Conservation (phyloP, 1,139 yeast species). For the Suhomyces choctaworum region DNA sequence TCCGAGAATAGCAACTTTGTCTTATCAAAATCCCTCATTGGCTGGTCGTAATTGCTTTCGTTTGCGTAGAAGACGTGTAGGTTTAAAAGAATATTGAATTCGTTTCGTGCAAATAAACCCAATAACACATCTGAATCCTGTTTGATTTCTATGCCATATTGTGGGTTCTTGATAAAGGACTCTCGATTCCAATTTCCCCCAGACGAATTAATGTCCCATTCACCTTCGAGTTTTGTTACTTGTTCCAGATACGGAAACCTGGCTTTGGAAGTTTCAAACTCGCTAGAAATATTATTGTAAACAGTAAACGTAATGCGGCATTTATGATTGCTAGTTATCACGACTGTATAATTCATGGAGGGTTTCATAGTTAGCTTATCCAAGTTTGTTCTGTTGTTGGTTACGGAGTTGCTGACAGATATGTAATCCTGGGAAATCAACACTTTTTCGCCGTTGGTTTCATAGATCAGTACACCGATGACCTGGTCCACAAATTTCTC, state of each 20-base stretch:
- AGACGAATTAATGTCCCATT: conserved; percentile 48
- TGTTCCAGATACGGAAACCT: conserved; percentile 21
- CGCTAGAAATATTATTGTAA: conserved; percentile 29
- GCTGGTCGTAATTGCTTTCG: conserved; percentile 13
- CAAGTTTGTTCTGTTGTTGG: conserved; percentile 32
- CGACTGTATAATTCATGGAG: conserved; percentile 26
- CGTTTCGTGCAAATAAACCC: conserved; percentile 25
- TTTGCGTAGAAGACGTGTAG: conserved; percentile 46
- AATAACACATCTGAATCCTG: conserved; percentile 22
- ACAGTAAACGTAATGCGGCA: conserved; percentile 40
- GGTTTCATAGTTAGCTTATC: conserved; percentile 29
- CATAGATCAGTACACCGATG: conserved; percentile 33
- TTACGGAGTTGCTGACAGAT: conserved; percentile 20
- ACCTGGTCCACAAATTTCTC: conserved; percentile 19
- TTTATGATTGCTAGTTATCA: conserved; percentile 24
- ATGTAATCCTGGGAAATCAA: conserved; percentile 32
- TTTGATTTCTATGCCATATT: conserved; percentile 39
- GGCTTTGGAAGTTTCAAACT: conserved; percentile 27
- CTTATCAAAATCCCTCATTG: conserved; percentile 31
- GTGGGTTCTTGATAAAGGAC: conserved; percentile 63
- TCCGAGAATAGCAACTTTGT: conserved; percentile 30
- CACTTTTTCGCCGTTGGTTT: conserved; percentile 35
- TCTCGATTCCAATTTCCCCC: conserved; percentile 62
- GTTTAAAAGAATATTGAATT: conserved; percentile 24
- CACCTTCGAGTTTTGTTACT: conserved; percentile 31